These are phyloP conservation scores for Spergularia bocconei DNA, from an alignment of 148 eudicot species.

Conservation along the genomic window DNA sequence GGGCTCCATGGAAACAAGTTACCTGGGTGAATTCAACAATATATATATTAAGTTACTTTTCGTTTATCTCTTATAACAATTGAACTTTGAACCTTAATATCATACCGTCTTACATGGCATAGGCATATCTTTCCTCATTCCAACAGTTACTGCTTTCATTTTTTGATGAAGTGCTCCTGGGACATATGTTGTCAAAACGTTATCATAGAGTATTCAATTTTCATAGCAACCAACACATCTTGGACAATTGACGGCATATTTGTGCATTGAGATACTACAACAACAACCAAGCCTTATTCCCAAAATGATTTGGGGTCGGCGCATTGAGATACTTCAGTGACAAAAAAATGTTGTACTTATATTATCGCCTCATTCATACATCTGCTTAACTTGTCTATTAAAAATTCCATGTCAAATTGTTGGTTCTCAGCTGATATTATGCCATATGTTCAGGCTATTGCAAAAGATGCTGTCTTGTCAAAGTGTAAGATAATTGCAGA, in stretches of 20 bases:
- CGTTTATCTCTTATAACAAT: neutral
- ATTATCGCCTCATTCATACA: neutral
- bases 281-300: too few species aligned
- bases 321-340: neutral
- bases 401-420: too few species aligned
- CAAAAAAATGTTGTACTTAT: neutral
- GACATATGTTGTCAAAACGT: too few species aligned
- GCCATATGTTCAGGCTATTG: slow-evolving; percentile 71
- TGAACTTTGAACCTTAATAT: neutral
- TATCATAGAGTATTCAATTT: too few species aligned
- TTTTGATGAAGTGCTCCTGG: neutral
- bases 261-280: neutral
- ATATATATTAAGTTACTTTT: neutral
- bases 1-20: neutral
- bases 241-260: neutral
- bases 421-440: too few species aligned
- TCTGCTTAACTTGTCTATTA: too few species aligned
- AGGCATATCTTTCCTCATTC: neutral
- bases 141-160: neutral
- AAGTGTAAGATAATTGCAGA: slow-evolving; percentile 92
- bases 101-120: neutral
- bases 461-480: slow-evolving; percentile 71
- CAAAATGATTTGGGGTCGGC: too few species aligned
- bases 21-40: neutral
- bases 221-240: too few species aligned